phyloP scores from a whole-genome alignment of 495 filamentous ascomycete genomes.

The Neurospora sp. region DNA sequence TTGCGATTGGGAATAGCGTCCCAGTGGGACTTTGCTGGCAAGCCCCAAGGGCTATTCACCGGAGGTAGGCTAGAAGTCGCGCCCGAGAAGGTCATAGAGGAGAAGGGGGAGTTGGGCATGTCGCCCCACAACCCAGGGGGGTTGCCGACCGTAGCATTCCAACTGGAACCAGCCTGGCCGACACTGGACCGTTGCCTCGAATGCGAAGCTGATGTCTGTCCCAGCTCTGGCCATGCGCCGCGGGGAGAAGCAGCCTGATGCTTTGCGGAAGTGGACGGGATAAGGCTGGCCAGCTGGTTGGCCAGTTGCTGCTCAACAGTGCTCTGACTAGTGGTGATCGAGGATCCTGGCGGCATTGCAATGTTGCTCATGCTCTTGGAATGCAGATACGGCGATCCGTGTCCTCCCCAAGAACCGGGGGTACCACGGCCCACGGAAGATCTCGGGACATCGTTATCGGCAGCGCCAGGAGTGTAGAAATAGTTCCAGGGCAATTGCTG shows the following conservation, averaged over 20 bases:
- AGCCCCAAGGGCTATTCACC: constrained; percentile 22
- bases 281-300: constrained; percentile 2
- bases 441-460: constrained; percentile 4
- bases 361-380: constrained; percentile 12
- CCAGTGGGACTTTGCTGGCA: constrained; percentile 5
- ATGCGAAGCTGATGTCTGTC: neutral
- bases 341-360: neutral
- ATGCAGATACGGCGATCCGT: constrained; percentile 7
- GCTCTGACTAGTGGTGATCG: neutral
- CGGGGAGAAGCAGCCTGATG: neutral
- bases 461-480: constrained; percentile 27
- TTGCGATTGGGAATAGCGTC: neutral
- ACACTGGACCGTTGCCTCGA: neutral
- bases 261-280: neutral
- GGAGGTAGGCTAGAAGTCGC: constrained; percentile 15
- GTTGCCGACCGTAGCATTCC: neutral
- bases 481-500: constrained; percentile 35
- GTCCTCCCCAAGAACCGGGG: neutral
- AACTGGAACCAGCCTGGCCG: constrained; percentile 1
- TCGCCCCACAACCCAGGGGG: neutral
- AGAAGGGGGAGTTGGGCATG: constrained; percentile 11
- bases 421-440: neutral
- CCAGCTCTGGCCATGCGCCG: constrained; percentile 5
- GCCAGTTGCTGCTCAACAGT: neutral
- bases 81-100: constrained; percentile 11